Conservation (phyloP, 1,139 yeast species). For the Blastobotrys persicus region DNA sequence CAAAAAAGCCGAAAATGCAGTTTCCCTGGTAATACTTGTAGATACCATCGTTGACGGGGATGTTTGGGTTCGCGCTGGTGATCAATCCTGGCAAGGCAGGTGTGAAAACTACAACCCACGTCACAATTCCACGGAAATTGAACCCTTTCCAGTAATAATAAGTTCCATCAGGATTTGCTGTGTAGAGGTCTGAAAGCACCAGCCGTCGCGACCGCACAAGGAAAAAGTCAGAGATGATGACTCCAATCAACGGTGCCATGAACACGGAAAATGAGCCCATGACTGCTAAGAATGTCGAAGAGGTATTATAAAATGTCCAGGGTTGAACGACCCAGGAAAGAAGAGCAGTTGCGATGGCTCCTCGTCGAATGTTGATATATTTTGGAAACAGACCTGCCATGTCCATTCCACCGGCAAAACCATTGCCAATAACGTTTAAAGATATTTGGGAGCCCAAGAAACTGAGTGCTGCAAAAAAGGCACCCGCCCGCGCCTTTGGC, state of each 20-base stretch:
- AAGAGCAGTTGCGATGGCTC: conserved; percentile 48
- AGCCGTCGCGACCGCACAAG: conserved; percentile 37
- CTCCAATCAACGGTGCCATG: conserved; percentile 46
- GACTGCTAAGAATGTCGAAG: conserved; percentile 46
- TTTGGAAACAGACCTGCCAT: conserved; percentile 49
- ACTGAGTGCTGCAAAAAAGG: conserved; percentile 47
- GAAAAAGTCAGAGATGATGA: conserved; percentile 45
- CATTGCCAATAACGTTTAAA: conserved; percentile 50
- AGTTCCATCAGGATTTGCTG: conserved; percentile 39
- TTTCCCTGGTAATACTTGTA: conserved; percentile 44
- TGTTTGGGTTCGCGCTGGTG: conserved; percentile 36
- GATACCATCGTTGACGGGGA: conserved; percentile 37
- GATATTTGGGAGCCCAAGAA: conserved; percentile 49
- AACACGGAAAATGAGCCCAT: conserved; percentile 47
- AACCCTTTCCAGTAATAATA: conserved; percentile 43
- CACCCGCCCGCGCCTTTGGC: conserved; percentile 35
- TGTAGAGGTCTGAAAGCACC: conserved; percentile 41
- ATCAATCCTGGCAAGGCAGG: conserved; percentile 48
- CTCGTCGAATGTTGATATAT: conserved; percentile 51
- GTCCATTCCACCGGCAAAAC: conserved; percentile 54
- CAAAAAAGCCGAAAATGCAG: conserved; percentile 42
- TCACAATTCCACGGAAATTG: conserved; percentile 45
- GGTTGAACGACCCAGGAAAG: conserved; percentile 45
- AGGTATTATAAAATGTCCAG: conserved; percentile 48
- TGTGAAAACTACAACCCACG: conserved; percentile 43